Conservation (phyloP, 2,329 filamentous ascomycete species). For the Aspergillaceae sp. region DNA sequence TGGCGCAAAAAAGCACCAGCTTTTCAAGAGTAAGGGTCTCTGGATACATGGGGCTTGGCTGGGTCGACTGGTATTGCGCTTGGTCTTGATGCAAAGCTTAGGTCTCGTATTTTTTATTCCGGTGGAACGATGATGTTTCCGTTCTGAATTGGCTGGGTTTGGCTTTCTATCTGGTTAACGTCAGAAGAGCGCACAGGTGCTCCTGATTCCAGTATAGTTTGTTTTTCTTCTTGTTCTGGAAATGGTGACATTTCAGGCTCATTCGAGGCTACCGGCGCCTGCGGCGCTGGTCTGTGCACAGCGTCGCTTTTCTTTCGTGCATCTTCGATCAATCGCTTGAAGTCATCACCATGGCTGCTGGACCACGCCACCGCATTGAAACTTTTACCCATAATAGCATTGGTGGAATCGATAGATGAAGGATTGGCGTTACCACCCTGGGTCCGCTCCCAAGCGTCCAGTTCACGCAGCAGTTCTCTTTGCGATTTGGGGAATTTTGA, state of each 20-base stretch:
- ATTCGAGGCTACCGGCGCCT: constrained; percentile 5
- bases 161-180: constrained; percentile 2
- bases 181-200: constrained; percentile 1
- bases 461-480: constrained; percentile 62
- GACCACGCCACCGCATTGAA: constrained; percentile 77
- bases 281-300: constrained; percentile 20
- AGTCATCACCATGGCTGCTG: constrained; percentile 62
- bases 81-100: neutral
- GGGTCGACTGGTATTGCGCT: neutral
- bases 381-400: constrained; percentile 69
- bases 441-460: constrained; percentile 80
- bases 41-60: neutral
- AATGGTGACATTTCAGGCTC: constrained; percentile 1
- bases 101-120: neutral
- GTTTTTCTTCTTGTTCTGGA: constrained; percentile 1
- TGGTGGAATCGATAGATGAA: constrained; percentile 13
- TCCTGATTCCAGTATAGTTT: neutral
- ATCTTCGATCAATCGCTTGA: constrained; percentile 68
- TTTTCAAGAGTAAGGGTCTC: neutral
- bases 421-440: constrained; percentile 54
- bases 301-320: constrained; percentile 51
- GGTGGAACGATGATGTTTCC: neutral
- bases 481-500: constrained; percentile 63
- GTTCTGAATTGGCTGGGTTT: constrained; percentile 1
- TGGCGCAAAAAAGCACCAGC: neutral